Percentiles rank a stretch among this genome's conserved stretches.
phyloP scores from a whole-genome alignment of 768 basidiomycete genomes.

The Lactifluus subvellereus region DNA sequence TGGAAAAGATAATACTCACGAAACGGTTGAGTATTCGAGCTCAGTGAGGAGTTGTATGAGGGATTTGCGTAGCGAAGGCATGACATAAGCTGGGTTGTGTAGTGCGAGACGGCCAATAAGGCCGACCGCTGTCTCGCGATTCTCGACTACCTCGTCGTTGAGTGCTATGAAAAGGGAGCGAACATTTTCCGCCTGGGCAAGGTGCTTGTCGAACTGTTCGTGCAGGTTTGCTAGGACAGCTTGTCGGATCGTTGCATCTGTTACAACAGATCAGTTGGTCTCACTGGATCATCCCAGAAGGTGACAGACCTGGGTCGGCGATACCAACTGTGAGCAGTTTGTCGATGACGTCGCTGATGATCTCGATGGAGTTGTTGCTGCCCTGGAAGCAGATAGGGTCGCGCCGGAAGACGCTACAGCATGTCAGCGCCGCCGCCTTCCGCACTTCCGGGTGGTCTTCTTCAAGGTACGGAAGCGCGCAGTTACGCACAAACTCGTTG shows the following conservation, averaged over 20 bases:
- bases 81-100: conserved; percentile 97
- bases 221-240: conserved; percentile 84
- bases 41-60: conserved; percentile 95
- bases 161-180: conserved; percentile 93
- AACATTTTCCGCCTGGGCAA: conserved; percentile 98
- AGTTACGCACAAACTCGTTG: conserved; percentile 91
- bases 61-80: conserved; percentile 93
- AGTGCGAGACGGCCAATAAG: conserved; percentile 91
- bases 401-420: conserved; percentile 84
- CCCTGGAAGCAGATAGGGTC: conserved; percentile 97
- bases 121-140: conserved; percentile 82
- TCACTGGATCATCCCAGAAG: background rate
- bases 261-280: background rate
- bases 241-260: conserved; percentile 59
- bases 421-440: conserved; percentile 84
- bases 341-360: conserved; percentile 97
- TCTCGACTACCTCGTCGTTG: conserved; percentile 94
- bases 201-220: conserved; percentile 92
- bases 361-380: conserved; percentile 91
- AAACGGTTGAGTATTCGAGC: conserved; percentile 88
- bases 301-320: conserved; percentile 80
- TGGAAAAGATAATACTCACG: conserved; percentile 44
- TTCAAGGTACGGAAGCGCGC: conserved; percentile 89
- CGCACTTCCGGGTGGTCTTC: conserved; percentile 86
- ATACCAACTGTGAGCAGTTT: conserved; percentile 93